Percentiles rank a stretch among this genome's conserved stretches.
Evolutionary conservation across 2,329 filamentous ascomycete genomes (phyloP).

Genomic region (Trichoderma sp.): DNA sequence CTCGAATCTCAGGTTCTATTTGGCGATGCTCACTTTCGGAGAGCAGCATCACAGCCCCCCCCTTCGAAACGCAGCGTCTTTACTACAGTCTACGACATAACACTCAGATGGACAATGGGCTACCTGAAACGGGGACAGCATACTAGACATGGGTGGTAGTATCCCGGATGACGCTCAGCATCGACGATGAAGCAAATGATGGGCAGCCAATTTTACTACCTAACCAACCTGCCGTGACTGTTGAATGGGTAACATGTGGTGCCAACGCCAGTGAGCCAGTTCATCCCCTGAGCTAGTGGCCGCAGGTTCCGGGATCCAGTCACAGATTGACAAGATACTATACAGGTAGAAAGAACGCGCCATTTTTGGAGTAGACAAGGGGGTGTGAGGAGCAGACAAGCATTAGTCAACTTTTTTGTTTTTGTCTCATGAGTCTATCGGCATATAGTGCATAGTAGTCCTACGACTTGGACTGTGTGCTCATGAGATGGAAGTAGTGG

Average conservation of each 20-base stretch:
- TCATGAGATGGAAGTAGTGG: neutral
- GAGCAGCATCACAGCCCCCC: neutral
- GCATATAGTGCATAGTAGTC: too few species aligned
- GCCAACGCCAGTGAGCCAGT: slow-evolving; percentile 12
- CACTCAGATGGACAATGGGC: neutral
- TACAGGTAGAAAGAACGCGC: slow-evolving; percentile 9
- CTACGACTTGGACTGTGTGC: neutral
- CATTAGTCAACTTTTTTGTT: neutral
- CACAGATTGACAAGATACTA: slow-evolving; percentile 13
- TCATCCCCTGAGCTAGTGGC: slow-evolving; percentile 20
- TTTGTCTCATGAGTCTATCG: neutral
- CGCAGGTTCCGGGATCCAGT: slow-evolving; percentile 17
- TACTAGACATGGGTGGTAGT: neutral
- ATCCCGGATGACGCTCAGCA: neutral
- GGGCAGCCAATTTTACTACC: slow-evolving; percentile 3
- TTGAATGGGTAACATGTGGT: neutral
- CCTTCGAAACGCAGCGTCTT: neutral
- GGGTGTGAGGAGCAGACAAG: neutral
- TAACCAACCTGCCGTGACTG: neutral
- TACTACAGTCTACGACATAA: neutral
- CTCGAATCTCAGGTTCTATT: neutral
- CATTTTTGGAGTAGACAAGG: slow-evolving; percentile 10
- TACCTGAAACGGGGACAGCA: neutral
- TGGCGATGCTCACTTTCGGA: neutral
- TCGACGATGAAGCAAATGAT: neutral